A percentile compares a stretch with the other conserved stretches of the same genome.
Conservation (phyloP, 1,284 basidiomycete genomes). For the Puccinia novopanici region DNA sequence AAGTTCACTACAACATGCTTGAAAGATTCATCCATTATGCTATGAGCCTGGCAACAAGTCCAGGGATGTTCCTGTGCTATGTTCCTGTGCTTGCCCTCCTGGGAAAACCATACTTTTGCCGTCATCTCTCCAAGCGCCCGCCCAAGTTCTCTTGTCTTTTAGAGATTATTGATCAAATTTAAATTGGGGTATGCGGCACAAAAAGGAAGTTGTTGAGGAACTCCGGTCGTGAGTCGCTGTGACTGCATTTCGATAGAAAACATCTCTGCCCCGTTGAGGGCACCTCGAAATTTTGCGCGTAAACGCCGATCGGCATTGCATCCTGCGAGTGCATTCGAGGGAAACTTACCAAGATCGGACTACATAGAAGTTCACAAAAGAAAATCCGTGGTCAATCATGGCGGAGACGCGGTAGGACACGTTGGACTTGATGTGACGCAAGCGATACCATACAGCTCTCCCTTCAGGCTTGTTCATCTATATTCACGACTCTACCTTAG, state of each 20-base stretch:
- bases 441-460: too few species aligned
- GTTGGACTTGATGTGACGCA: too few species aligned
- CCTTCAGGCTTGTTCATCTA: too few species aligned
- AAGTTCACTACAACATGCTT: background rate
- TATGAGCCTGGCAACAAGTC: background rate
- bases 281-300: too few species aligned
- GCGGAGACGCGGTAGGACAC: too few species aligned
- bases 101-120: background rate
- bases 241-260: background rate
- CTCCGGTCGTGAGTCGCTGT: background rate
- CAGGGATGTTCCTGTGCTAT: constrained; percentile 7
- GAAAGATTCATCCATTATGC: background rate
- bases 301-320: too few species aligned
- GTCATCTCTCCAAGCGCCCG: background rate
- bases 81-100: background rate
- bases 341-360: too few species aligned
- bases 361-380: too few species aligned
- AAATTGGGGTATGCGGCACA: background rate
- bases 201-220: background rate
- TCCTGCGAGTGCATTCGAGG: too few species aligned
- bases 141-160: background rate
- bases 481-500: too few species aligned
- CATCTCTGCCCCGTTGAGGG: background rate
- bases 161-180: background rate
- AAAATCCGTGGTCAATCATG: too few species aligned